These are phyloP conservation scores for Ustilago loliicola DNA, from an alignment of 1,284 basidiomycete genomes.

Conservation along the genomic window DNA sequence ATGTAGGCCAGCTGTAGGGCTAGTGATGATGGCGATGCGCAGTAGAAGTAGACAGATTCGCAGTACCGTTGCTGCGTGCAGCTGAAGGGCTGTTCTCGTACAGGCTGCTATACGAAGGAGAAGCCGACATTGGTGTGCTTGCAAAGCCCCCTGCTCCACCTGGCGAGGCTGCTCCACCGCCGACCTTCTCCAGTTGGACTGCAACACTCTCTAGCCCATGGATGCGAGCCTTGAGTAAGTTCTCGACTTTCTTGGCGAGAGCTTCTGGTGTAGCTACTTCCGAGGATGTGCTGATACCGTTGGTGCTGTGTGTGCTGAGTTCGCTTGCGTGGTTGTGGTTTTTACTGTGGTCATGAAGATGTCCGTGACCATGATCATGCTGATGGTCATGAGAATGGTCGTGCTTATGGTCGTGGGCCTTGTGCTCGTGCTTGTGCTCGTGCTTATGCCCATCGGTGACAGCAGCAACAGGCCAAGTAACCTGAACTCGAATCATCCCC, in stretches of 20 bases:
- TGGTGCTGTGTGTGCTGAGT: conserved; percentile 3
- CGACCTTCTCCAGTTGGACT: conserved; percentile 56
- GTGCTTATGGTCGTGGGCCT: conserved; percentile 11
- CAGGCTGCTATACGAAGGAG: conserved; percentile 36
- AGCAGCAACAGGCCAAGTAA: conserved; percentile 74
- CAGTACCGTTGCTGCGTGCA: conserved; percentile 10
- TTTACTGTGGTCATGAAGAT: conserved; percentile 68
- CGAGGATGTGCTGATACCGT: neutral
- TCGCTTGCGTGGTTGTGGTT: conserved; percentile 72
- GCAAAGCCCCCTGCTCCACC: conserved; percentile 4
- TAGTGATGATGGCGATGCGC: conserved; percentile 30
- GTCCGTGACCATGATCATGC: conserved; percentile 4
- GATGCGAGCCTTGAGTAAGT: conserved; percentile 53
- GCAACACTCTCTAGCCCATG: conserved; percentile 57
- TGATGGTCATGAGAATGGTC: conserved; percentile 24
- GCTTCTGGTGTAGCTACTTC: conserved; percentile 42
- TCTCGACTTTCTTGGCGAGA: conserved; percentile 51
- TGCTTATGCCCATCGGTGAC: conserved; percentile 50
- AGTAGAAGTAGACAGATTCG: conserved; percentile 12
- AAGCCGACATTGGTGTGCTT: conserved; percentile 29
- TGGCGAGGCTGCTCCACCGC: conserved; percentile 6
- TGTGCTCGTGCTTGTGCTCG: conserved; percentile 7
- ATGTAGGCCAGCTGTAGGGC: neutral
- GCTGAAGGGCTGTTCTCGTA: conserved; percentile 23
- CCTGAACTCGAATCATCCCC: conserved; percentile 78